These are phyloP conservation scores for Thielaviopsis populi DNA, from an alignment of 2,329 filamentous ascomycete species.

Conservation along the genomic window DNA sequence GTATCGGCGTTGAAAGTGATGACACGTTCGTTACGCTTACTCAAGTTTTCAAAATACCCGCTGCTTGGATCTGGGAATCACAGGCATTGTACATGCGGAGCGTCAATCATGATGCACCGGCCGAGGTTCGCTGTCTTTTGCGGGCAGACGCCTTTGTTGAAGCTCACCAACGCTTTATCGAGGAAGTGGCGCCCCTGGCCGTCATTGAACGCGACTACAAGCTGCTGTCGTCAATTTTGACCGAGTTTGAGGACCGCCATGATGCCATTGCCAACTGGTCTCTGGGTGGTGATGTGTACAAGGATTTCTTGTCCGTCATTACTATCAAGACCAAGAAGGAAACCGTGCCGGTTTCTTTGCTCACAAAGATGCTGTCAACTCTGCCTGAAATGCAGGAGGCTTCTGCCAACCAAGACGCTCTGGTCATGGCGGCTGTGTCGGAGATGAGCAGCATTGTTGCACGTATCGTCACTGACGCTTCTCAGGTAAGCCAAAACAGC, in stretches of 20 bases:
- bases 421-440: constrained; percentile 58
- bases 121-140: constrained; percentile 67
- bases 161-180: constrained; percentile 70
- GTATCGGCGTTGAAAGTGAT: constrained; percentile 44
- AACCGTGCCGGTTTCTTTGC: constrained; percentile 29
- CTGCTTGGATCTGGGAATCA: constrained; percentile 71
- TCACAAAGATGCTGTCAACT: constrained; percentile 43
- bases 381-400: constrained; percentile 39
- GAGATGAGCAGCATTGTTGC: constrained; percentile 69
- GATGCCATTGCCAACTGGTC: constrained; percentile 57
- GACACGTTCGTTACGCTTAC: constrained; percentile 43
- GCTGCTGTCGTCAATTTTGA: constrained; percentile 51
- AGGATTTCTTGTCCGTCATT: constrained; percentile 41
- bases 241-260: constrained; percentile 51
- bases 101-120: constrained; percentile 49
- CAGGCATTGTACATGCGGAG: constrained; percentile 71
- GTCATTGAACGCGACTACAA: constrained; percentile 72
- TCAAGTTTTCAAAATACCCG: constrained; percentile 53
- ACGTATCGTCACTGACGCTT: constrained; percentile 41
- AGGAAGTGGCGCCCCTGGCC: constrained; percentile 64
- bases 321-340: constrained; percentile 29
- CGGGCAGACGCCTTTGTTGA: constrained; percentile 61
- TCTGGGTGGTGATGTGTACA: constrained; percentile 66
- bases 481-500: constrained; percentile 37
- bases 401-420: constrained; percentile 25